phyloP scores from a whole-genome alignment of 148 eudicot species.

The Camellia japonica region DNA sequence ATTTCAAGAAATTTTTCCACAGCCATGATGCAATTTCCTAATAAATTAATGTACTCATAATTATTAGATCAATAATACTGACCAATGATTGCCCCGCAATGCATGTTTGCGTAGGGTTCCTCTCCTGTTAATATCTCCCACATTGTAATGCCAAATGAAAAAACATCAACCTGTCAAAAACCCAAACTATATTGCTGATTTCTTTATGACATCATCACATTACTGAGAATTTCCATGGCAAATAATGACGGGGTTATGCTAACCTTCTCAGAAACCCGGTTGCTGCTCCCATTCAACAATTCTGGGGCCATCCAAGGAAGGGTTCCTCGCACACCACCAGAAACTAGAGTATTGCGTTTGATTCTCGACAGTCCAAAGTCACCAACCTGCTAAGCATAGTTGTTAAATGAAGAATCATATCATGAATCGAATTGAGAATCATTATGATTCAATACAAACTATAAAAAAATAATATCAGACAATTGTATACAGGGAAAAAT shows the following conservation, averaged over 20 bases:
- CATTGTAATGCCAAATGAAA: conserved; percentile 84
- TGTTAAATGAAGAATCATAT: no score
- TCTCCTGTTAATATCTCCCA: conserved; percentile 96
- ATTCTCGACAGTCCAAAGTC: conserved; percentile 96
- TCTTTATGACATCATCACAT: conserved; percentile 17
- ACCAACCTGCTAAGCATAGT: conserved; percentile 58
- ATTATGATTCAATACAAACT: no score
- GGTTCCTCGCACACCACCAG: conserved; percentile 97
- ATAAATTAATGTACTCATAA: no score
- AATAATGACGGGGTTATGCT: conserved; percentile 28
- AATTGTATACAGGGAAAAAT: no score
- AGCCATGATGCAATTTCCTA: background rate
- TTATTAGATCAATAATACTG: conserved; percentile 11
- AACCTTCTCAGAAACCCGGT: conserved; percentile 89
- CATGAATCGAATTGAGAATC: no score
- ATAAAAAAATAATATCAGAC: no score
- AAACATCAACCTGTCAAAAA: conserved; percentile 88
- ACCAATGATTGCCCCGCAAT: conserved; percentile 94
- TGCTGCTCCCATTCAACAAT: conserved; percentile 86
- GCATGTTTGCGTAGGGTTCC: conserved; percentile 95
- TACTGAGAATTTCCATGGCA: conserved; percentile 23
- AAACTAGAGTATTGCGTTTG: conserved; percentile 88
- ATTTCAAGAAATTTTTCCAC: background rate
- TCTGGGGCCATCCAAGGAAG: conserved; percentile 99
- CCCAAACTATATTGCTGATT: conserved; percentile 12